phyloP scores from a whole-genome alignment of 2,329 filamentous ascomycete species.

The Stagonosporopsis vannaccii region DNA sequence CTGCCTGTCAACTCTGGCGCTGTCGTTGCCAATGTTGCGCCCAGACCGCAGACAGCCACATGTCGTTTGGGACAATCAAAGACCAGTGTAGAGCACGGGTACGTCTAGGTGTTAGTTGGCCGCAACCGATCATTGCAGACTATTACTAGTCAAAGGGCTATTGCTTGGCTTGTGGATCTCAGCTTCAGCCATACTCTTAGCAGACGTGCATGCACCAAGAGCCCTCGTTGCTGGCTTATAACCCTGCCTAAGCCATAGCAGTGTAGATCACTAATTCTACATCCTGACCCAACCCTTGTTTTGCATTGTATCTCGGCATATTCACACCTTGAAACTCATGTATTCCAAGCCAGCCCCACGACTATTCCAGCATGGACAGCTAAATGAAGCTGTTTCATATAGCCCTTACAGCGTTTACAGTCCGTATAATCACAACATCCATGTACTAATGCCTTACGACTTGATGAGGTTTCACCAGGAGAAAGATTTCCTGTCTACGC shows the following conservation, averaged over 20 bases:
- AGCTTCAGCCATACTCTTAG: background rate
- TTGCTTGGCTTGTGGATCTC: background rate
- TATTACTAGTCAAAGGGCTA: slow-evolving; percentile 4
- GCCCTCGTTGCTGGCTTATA: slow-evolving; percentile 6
- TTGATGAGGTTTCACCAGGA: slow-evolving; percentile 28
- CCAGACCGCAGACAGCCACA: background rate
- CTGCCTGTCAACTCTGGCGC: background rate
- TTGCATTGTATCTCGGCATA: background rate
- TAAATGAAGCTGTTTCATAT: background rate
- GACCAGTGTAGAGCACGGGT: background rate
- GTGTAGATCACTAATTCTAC: background rate
- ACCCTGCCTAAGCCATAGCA: slow-evolving; percentile 7
- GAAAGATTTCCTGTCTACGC: slow-evolving; percentile 34
- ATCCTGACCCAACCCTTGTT: background rate
- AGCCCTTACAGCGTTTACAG: background rate
- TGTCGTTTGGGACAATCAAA: background rate
- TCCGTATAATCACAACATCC: background rate
- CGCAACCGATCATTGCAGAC: background rate
- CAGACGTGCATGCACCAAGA: background rate
- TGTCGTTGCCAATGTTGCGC: background rate
- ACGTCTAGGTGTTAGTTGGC: slow-evolving; percentile 7
- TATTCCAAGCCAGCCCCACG: background rate
- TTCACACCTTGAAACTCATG: background rate
- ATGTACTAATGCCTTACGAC: background rate
- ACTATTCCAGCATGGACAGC: background rate